These are phyloP conservation scores for Zea mays DNA, from an alignment of 176 grass and related monocot genomes.

Conservation along the genomic window Zm-B73-REFERENCE-NAM-5.0 NC_050102.1:33978501-33979000, in stretches of 20 bases:
- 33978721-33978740: slow-evolving; percentile 42
- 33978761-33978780: slow-evolving; percentile 49
- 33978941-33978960: not conserved
- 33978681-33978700: not conserved
- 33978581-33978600: slow-evolving; percentile 18
- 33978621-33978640: not conserved
- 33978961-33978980: not conserved
- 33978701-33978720: slow-evolving; percentile 25
- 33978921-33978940: not conserved
- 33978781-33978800: slow-evolving; percentile 38
- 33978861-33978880: slow-evolving; percentile 48
- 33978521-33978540: not conserved
- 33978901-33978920: slow-evolving; percentile 32
- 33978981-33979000: too few species aligned
- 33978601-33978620: not conserved
- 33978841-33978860: slow-evolving; percentile 48
- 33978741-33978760: slow-evolving; percentile 42
- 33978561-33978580: not conserved
- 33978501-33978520: not conserved
- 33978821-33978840: slow-evolving; percentile 41
- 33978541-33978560: not conserved
- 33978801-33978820: slow-evolving; percentile 50
- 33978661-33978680: not conserved
- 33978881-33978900: slow-evolving; percentile 33
- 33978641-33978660: not conserved